Base-by-base conservation (phyloP, 768 basidiomycete genomes). In the Mycena vitilis region DNA sequence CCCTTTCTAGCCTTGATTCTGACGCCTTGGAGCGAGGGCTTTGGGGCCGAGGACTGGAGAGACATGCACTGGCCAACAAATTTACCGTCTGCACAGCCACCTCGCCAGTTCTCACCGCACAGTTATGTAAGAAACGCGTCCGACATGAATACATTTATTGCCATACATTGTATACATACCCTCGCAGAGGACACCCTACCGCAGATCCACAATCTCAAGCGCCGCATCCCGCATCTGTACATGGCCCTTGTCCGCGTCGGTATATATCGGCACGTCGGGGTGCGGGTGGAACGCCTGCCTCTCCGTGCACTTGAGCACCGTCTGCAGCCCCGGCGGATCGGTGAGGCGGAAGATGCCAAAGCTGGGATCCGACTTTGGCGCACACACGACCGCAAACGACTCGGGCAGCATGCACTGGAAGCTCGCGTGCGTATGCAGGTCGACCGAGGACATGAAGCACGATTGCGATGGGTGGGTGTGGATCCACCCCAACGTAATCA, bases 401-500 rank as follows among this genome's bases (percentile, higher is more conserved):
- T 98, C 95, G 0, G 92, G 93, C 5, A 98, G 85, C 91, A 95
- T 95, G 42, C 88, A 78, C 73, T 97, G 95, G 80, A 96, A 98
- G 10, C 88, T 91, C 1, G 93, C 90, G 77, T 96, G 95, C 4
- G 95, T 96, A 73, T 98, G 95, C 23, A 98, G 78, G 77, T 97
- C 95, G 20, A 96, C 91, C 10, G 95, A 96, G 8, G 95, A 96
- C 93, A 97, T 95, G 81, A 98, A 98, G 78, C 53, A 67, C 2
- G 66, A 67, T 30, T 60, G 65, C 12, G 65, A 61, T 16, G 65
- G 59, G 36, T 60, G 65, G 4, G 59, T 55, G 79, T 96, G 95
- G 73, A 96, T 96, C 95, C 95, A 98, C 67, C 95, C 96, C 54
- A 97, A 86, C 9, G 95, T 95, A 57, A 96, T 91, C 74, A 96